A percentile compares a stretch with the other conserved stretches of the same genome.
Evolutionary conservation across 2,329 filamentous ascomycete genomes (phyloP).

Genomic region (Colletotrichum somersetense): DNA sequence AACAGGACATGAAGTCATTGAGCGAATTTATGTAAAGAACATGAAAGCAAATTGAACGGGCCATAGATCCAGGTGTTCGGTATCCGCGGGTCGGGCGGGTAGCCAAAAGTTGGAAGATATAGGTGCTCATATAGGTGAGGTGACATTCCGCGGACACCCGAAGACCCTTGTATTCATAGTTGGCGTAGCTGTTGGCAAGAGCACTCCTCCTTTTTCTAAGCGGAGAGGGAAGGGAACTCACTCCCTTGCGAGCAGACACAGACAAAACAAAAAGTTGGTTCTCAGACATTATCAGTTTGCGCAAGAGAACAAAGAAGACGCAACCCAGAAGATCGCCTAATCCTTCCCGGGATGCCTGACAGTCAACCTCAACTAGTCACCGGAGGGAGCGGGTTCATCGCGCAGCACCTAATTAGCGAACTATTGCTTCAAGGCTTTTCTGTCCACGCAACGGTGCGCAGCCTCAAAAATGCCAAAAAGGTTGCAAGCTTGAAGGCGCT

Average conservation of each 20-base stretch:
- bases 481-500: not conserved
- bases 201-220: too few relatives aligned
- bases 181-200: not conserved
- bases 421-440: constrained; percentile 28
- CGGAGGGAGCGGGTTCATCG: constrained; percentile 46
- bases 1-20: too few relatives aligned
- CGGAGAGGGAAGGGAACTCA: too few relatives aligned
- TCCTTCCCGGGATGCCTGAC: not conserved
- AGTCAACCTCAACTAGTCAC: constrained; percentile 42
- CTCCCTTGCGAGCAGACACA: not conserved
- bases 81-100: not conserved
- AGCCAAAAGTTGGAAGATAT: not conserved
- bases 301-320: not conserved
- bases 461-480: not conserved
- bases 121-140: not conserved
- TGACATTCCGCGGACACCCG: not conserved
- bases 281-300: not conserved
- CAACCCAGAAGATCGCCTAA: not conserved
- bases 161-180: not conserved
- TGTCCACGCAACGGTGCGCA: constrained; percentile 8
- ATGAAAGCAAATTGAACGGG: too few relatives aligned
- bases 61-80: too few relatives aligned
- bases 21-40: too few relatives aligned
- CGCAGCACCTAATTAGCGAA: constrained; percentile 44
- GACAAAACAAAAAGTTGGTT: not conserved